Conservation (phyloP, 768 basidiomycete genomes). For the Calocybe indica region DNA sequence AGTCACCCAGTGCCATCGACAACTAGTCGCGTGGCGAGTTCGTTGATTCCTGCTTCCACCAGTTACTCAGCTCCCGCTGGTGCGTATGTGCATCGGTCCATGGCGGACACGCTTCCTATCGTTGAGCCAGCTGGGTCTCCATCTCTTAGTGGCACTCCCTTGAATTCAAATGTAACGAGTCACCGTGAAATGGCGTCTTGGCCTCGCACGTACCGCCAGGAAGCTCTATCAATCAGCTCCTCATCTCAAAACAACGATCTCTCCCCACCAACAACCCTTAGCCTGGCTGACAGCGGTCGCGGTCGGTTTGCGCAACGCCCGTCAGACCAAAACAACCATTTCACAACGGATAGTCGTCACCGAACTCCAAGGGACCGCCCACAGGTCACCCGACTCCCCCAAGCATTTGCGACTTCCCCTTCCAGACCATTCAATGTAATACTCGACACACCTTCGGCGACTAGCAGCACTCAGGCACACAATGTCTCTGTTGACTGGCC, state of each 20-base stretch:
- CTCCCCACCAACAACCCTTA: no score
- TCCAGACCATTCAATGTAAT: no score
- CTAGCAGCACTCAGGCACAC: background rate
- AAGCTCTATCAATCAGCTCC: no score
- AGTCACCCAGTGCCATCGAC: conserved; percentile 9
- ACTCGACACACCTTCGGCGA: background rate
- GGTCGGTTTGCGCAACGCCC: no score
- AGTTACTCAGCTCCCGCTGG: conserved; percentile 28
- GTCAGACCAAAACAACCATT: no score
- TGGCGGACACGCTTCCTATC: conserved; percentile 50
- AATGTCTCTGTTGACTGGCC: conserved; percentile 28
- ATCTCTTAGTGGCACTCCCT: conserved; percentile 54
- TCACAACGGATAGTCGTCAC: no score
- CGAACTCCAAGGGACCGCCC: no score
- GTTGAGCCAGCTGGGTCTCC: conserved; percentile 55
- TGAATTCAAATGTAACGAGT: conserved; percentile 49
- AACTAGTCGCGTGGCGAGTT: background rate
- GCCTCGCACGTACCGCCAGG: no score
- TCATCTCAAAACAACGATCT: no score
- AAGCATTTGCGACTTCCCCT: no score
- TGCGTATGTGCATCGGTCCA: conserved; percentile 20
- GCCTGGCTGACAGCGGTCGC: no score
- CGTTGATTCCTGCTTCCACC: background rate
- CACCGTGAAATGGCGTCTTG: conserved; percentile 40
- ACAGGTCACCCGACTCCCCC: no score